Evolutionary conservation across 257 asterid genomes (phyloP), one percentile per base, ranked within the genome.

Genomic region (Solanum sejunctum): DNA sequence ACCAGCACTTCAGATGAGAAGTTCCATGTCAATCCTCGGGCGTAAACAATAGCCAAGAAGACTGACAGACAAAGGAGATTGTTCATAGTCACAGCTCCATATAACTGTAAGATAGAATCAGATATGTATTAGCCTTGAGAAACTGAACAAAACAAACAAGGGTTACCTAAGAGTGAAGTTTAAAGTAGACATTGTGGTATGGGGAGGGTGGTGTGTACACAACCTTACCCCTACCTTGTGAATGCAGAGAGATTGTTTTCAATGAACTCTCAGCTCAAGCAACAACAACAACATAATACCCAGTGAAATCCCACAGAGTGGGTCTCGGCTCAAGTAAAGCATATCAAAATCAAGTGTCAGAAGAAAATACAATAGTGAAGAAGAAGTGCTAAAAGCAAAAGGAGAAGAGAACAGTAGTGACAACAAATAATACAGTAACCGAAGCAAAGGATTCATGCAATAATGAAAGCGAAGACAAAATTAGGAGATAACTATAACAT

Each of bases 51-150:
- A 41, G 93, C 97, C 90, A 95, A 88, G 90, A 95, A 96, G 66
- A 96, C 99, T 0, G 99, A 93, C 12, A 96, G 89, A 66, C 98
- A 96, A 66, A 96, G 90, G 66, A 88, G 91, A 47, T 95, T 95
- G 92, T 96, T 96, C 98, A 95, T 96, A 2, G 99, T 95, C 55
- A 89, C 98, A 11, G 98, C 95, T 87, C 99, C 98, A 56, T 96
- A 96, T 86, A 96, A 6, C 99, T 94, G 93, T 86, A 85, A 81
- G 77, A 45, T 20, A 83, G 0, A 26, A 78, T 0, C 64, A 26
- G 0, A 52, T 4, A 17, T 51, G 4, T 23, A 78, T 78, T 26
- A 26, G 47, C 2, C 15, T 0, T 12, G 0, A 12, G 58, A 21
- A 47, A 77, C 47, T 15, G 21, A 75, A 21, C 8, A 13, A 78